Base-by-base conservation (phyloP, 2,329 filamentous ascomycete genomes). In the Colletotrichum limetticola region DNA sequence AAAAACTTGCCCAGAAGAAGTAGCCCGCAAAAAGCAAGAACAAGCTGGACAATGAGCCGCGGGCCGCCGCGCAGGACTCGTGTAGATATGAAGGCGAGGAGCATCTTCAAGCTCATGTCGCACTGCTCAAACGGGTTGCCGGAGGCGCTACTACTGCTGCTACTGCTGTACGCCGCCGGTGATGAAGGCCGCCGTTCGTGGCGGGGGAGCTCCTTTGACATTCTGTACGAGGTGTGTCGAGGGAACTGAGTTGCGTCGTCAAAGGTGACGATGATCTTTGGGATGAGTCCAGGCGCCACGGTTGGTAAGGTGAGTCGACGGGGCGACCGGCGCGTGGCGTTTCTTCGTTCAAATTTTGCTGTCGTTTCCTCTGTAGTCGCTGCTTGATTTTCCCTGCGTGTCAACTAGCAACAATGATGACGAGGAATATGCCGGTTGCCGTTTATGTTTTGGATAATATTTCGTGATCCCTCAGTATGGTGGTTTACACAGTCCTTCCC, bases 51-150 rank as follows among this genome's bases (percentile, higher is more conserved):
- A 2, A 83, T 32, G 6, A 81, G 72, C 11, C 81, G 79, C 2
- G 80, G 75, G 16, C 71, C 66, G 7, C 80, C 78, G 53, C 82
- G 84, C 75, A 83, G 83, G 74, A 85, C 81, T 66, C 80, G 84
- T 49, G 83, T 82, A 26, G 85, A 85, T 77, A 83, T 79, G 63
- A 85, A 81, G 76, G 83, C 78, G 26, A 83, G 78, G 42, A 85
- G 77, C 63, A 80, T 80, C 35, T 76, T 78, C 62, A 76, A 69
- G 19, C 74, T 76, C 66, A 73, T 58, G 42, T 73, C 58, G 67
- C 71, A 73, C 19, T 53, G 67, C 26, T 42, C 49, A 7, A 71
- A 61, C 5, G 70, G 55, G 37, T 22, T 57, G 24, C 26, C 46
- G 6, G 12, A 11, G 19, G 42, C 42, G 42, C 42, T 49, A 8